Evolutionary conservation across 1,284 basidiomycete genomes (phyloP).

Genomic region (Sanghuangporus sanghuang): DNA sequence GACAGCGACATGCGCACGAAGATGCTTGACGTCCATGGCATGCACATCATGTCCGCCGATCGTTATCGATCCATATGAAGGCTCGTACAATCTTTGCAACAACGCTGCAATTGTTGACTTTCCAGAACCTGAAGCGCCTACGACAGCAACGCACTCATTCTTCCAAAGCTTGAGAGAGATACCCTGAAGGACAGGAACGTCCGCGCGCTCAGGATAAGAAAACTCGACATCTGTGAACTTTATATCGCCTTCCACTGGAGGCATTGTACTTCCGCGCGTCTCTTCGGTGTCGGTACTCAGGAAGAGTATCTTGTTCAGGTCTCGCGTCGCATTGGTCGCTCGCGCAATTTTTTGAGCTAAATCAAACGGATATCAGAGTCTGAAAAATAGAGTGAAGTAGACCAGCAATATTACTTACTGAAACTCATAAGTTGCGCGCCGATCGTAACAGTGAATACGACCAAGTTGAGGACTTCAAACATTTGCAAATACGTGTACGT

Average conservation of each 20-base stretch:
- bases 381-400: not conserved
- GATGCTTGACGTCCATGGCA: constrained; percentile 59
- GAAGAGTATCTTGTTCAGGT: constrained; percentile 66
- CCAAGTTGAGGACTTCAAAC: constrained; percentile 86
- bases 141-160: constrained; percentile 83
- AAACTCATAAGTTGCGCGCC: constrained; percentile 86
- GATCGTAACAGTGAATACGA: constrained; percentile 92
- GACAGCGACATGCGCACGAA: constrained; percentile 81
- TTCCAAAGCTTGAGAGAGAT: constrained; percentile 60
- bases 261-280: constrained; percentile 60
- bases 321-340: constrained; percentile 72
- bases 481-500: constrained; percentile 83
- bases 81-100: constrained; percentile 84
- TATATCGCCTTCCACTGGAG: constrained; percentile 60
- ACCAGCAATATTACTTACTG: constrained; percentile 47
- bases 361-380: constrained; percentile 19
- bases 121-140: constrained; percentile 84
- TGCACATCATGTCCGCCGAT: constrained; percentile 50
- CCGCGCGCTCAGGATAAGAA: constrained; percentile 77
- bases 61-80: constrained; percentile 55
- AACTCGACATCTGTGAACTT: constrained; percentile 72
- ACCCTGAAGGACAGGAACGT: constrained; percentile 63
- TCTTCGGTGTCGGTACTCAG: constrained; percentile 63
- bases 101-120: constrained; percentile 85
- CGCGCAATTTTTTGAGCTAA: constrained; percentile 78